Percentiles rank a stretch among this genome's conserved stretches.
phyloP scores from a whole-genome alignment of 208 protist species.

The Acanthamoeba lenticulata region DNA sequence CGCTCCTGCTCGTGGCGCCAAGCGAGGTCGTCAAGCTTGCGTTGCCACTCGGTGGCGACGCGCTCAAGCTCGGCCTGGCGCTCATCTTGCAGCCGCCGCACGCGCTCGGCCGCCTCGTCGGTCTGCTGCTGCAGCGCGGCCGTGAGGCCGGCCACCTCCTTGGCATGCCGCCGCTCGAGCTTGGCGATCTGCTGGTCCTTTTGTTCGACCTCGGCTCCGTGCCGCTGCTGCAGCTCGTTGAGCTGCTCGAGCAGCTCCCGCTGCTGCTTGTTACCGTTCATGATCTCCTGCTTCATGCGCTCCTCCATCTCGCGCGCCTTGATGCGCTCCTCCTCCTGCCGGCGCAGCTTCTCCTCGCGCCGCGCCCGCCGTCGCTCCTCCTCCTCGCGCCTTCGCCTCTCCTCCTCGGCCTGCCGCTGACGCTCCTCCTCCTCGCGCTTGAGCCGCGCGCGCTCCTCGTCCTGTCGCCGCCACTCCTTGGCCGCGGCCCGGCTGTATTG shows the following conservation, averaged over 20 bases:
- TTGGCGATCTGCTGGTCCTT: constrained; percentile 39
- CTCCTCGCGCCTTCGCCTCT: not conserved
- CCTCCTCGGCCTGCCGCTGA: not conserved
- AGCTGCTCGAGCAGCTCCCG: constrained; percentile 36
- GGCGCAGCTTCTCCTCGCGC: not conserved
- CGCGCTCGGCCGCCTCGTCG: not conserved
- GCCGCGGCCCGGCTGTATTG: not conserved
- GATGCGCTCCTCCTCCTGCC: not conserved
- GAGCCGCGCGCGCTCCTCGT: not conserved
- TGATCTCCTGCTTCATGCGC: constrained; percentile 33
- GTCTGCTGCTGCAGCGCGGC: constrained; percentile 17
- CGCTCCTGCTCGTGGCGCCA: constrained; percentile 31
- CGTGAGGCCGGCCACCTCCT: not conserved
- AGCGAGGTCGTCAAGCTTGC: not conserved
- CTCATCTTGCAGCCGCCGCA: not conserved
- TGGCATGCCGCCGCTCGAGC: not conserved
- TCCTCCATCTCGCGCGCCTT: constrained; percentile 33
- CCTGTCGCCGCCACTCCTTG: constrained; percentile 26
- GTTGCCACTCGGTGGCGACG: not conserved
- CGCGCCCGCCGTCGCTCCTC: not conserved
- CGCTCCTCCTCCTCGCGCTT: not conserved
- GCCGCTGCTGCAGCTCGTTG: constrained; percentile 15
- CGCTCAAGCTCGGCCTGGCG: not conserved
- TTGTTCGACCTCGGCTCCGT: not conserved
- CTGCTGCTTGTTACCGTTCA: constrained; percentile 40